phyloP scores from a whole-genome alignment of 2,329 filamentous ascomycete species.

The Alternaria sp. region DNA sequence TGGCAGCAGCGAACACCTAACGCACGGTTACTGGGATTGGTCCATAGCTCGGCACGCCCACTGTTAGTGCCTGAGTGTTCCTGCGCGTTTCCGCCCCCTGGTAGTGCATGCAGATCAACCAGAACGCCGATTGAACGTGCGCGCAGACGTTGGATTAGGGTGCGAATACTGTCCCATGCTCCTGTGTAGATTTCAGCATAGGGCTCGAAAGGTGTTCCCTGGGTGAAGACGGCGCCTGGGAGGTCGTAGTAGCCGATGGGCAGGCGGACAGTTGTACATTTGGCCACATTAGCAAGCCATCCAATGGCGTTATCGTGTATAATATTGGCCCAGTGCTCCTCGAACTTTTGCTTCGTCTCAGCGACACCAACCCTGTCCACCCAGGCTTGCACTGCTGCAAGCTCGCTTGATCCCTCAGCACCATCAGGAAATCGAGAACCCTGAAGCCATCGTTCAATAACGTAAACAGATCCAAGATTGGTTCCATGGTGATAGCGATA shows the following conservation, averaged over 20 bases:
- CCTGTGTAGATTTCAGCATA: conserved; percentile 60
- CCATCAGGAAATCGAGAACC: conserved; percentile 58
- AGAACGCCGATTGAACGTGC: conserved; percentile 62
- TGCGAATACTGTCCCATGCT: conserved; percentile 62
- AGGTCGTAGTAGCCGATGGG: conserved; percentile 69
- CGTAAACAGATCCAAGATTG: conserved; percentile 67
- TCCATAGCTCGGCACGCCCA: conserved; percentile 63
- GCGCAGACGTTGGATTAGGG: conserved; percentile 57
- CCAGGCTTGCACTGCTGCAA: conserved; percentile 61
- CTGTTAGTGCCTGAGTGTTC: conserved; percentile 65
- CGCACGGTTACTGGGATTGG: conserved; percentile 52
- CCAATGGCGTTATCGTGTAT: conserved; percentile 61
- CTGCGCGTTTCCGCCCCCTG: conserved; percentile 65
- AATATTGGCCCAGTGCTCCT: conserved; percentile 62
- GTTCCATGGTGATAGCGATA: conserved; percentile 68
- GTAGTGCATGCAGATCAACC: conserved; percentile 67
- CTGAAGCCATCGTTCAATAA: conserved; percentile 67
- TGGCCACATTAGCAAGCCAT: conserved; percentile 62
- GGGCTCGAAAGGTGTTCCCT: conserved; percentile 61
- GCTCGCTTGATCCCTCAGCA: conserved; percentile 57
- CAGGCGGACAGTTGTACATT: conserved; percentile 66
- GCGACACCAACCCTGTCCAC: conserved; percentile 59
- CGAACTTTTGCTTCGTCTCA: conserved; percentile 59
- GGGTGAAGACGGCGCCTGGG: conserved; percentile 58
- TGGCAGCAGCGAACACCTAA: conserved; percentile 58